Conservation (phyloP, 1,139 yeast species). For the Debaryomycetaceae sp. region DNA sequence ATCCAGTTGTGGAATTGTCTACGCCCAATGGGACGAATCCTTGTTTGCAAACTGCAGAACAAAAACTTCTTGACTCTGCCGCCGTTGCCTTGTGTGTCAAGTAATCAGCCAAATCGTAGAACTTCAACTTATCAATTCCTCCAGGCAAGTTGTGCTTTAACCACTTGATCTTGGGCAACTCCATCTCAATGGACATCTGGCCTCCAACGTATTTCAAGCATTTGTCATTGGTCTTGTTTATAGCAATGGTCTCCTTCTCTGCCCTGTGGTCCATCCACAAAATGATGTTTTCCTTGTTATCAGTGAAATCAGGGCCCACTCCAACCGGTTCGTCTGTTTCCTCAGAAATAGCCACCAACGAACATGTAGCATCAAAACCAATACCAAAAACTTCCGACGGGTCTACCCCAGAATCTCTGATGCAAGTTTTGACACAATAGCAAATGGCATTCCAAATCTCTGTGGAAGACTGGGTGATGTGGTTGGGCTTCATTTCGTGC, state of each 20-base stretch:
- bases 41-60: constrained; percentile 93
- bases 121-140: constrained; percentile 66
- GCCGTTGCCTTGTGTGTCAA: constrained; percentile 90
- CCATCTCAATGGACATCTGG: constrained; percentile 97
- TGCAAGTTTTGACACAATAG: constrained; percentile 69
- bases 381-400: constrained; percentile 70
- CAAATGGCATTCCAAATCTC: constrained; percentile 93
- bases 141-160: constrained; percentile 79
- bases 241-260: constrained; percentile 72
- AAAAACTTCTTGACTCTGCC: constrained; percentile 77
- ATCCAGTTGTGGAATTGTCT: constrained; percentile 79
- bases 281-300: constrained; percentile 74
- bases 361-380: constrained; percentile 97
- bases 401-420: constrained; percentile 71
- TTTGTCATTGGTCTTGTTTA: constrained; percentile 76
- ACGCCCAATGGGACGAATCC: constrained; percentile 92
- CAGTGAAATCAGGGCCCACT: constrained; percentile 87
- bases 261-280: constrained; percentile 99
- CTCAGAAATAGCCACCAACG: constrained; percentile 76
- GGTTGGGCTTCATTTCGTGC: constrained; percentile 67
- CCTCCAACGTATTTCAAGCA: constrained; percentile 93
- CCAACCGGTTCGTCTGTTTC: constrained; percentile 67
- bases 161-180: constrained; percentile 96
- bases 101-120: constrained; percentile 89
- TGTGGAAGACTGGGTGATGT: constrained; percentile 81